These are phyloP conservation scores for Chlamydomonas sp. DNA, from an alignment of 139 green algal species.

Conservation along the genomic window DNA sequence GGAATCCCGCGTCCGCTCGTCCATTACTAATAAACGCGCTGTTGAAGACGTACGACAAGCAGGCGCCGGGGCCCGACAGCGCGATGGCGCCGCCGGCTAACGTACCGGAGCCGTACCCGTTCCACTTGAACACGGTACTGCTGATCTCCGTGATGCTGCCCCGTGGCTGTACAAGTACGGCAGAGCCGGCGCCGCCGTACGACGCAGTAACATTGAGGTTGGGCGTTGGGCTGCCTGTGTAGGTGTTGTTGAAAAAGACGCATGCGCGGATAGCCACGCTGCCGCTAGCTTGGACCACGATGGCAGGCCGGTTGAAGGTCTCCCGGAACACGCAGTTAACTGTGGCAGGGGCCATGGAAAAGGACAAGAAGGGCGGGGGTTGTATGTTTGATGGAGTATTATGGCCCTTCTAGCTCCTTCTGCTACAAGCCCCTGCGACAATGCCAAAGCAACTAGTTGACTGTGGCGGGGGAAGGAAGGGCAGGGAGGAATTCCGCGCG, in stretches of 20 bases:
- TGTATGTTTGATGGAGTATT: no score
- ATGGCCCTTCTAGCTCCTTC: no score
- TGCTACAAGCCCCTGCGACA: no score
- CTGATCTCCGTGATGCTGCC: neutral
- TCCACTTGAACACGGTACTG: neutral
- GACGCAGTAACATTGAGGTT: neutral
- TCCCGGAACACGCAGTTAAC: conserved; percentile 24
- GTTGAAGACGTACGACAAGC: neutral
- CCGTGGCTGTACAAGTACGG: neutral
- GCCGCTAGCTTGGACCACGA: neutral
- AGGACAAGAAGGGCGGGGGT: no score
- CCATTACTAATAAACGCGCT: neutral
- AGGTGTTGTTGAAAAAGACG: neutral
- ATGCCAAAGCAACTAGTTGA: no score
- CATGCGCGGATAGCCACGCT: neutral
- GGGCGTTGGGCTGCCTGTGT: neutral
- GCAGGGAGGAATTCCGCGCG: no score
- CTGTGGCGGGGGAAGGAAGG: neutral
- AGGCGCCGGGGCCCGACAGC: neutral
- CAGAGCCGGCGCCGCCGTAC: neutral
- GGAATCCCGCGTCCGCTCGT: neutral
- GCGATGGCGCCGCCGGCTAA: conserved; percentile 6
- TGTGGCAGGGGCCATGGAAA: neutral
- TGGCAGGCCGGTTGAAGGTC: neutral
- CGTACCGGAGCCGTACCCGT: neutral